Base-by-base conservation (phyloP, 768 basidiomycete genomes). In the Amanita polypyramis region DNA sequence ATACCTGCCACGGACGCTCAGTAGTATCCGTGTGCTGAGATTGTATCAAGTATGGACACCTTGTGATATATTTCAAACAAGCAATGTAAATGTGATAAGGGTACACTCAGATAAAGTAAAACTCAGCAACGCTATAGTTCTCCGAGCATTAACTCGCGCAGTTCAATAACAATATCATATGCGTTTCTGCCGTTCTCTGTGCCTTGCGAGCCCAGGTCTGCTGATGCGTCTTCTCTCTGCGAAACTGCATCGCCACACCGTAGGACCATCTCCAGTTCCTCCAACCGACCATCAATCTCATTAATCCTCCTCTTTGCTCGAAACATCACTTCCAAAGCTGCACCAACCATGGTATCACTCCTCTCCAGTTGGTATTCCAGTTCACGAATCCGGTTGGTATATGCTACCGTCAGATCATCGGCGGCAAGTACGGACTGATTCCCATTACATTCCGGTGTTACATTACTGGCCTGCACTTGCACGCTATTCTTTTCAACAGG, bases 341-440 rank as follows among this genome's bases (percentile, higher is more conserved):
- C 34, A 8, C 21, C 25, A 15, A 51, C 43, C 33, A 51, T 44
- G n/a, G 35, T 5, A 32, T 51, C 50, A 30, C 37, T 51, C 44
- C n/a, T 51, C 17, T 46, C 44, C 15, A 51, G 33, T 17, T 51
- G 43, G 19, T 10, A 14, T 14, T 51, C 50, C 35, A 51, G 37
- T 11, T 10, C 12, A 3, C 27, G 43, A 12, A 46, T 40, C 19
- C 35, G 15, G 23, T 10, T 15, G n/a, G n/a, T n/a, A n/a, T 38
- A n/a, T 25, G 50, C 50, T n/a, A 27, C 17, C 15, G 11, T 5
- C 23, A 51, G 27, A 14, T 37, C 19, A 1, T 17, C 12, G 8
- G 10, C 6, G 8, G 27, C n/a, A n/a, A n/a, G n/a, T n/a, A n/a
- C n/a, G n/a, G n/a, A n/a, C n/a, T n/a, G n/a, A n/a, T n/a, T n/a